phyloP scores from a whole-genome alignment of 257 asterid species.

The Scutellaria minor region DNA sequence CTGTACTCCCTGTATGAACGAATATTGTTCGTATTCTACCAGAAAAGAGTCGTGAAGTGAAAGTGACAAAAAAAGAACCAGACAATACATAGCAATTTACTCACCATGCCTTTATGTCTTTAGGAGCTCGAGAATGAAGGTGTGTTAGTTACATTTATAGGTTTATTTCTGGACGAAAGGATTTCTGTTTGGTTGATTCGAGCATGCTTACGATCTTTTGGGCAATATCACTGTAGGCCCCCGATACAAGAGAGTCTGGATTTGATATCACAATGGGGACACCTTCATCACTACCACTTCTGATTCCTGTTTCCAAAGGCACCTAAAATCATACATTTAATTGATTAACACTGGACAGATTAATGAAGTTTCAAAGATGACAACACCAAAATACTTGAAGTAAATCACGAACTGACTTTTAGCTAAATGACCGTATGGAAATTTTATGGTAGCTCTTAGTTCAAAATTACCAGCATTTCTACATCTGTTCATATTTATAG shows the following conservation, averaged over 20 bases:
- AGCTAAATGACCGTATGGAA: not conserved
- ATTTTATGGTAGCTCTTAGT: not conserved
- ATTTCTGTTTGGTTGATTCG: constrained; percentile 50
- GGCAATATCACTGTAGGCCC: constrained; percentile 64
- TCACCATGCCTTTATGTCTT: not conserved
- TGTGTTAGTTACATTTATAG: constrained; percentile 37
- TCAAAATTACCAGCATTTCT: not conserved
- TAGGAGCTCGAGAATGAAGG: constrained; percentile 5
- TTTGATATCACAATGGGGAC: constrained; percentile 82
- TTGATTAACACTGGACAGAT: not conserved
- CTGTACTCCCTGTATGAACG: constrained; percentile 22
- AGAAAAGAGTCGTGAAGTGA: no score
- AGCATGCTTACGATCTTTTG: constrained; percentile 60
- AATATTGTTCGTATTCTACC: no score
- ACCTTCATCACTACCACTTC: constrained; percentile 90
- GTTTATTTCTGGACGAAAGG: constrained; percentile 63
- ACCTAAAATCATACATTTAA: constrained; percentile 47
- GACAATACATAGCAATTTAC: not conserved
- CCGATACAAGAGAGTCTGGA: constrained; percentile 69
- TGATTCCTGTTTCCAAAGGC: constrained; percentile 82
- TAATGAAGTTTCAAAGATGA: no score
- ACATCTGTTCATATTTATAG: not conserved
- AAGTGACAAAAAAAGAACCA: no score
- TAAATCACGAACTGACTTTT: not conserved
- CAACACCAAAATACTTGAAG: no score